Conservation (phyloP, 2,329 filamentous ascomycete species). For the Fusarium illudens region DNA sequence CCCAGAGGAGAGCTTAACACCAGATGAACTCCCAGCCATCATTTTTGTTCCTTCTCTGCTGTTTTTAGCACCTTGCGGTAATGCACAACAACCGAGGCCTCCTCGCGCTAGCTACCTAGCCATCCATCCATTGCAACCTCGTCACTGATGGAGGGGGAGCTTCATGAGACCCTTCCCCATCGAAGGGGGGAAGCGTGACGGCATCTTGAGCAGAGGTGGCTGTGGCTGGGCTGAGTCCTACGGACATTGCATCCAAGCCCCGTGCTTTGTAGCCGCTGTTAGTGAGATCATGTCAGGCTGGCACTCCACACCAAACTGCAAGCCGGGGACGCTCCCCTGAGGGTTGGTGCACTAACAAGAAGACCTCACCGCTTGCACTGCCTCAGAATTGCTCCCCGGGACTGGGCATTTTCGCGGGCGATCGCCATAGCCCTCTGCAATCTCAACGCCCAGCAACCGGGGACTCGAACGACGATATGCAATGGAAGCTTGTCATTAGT, state of each 20-base stretch:
- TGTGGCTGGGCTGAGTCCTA: constrained; percentile 30
- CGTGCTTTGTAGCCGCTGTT: constrained; percentile 20
- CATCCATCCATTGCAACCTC: constrained; percentile 2
- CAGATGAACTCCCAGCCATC: constrained; percentile 6
- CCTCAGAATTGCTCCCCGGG: neutral
- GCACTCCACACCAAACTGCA: neutral
- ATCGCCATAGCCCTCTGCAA: constrained; percentile 1
- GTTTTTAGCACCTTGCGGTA: constrained; percentile 7
- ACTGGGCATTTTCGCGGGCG: neutral
- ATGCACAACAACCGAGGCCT: constrained; percentile 12
- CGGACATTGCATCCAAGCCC: constrained; percentile 11
- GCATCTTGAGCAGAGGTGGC: constrained; percentile 22
- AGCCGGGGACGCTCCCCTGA: neutral
- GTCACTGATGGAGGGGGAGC: constrained; percentile 5
- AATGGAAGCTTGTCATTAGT: neutral
- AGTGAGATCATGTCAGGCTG: neutral
- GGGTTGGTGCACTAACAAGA: neutral
- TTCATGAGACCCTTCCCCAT: neutral
- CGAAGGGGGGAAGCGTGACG: constrained; percentile 5
- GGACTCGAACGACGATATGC: constrained; percentile 2
- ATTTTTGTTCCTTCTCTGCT: neutral
- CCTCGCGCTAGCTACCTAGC: neutral
- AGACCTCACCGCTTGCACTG: neutral
- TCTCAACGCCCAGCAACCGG: neutral
- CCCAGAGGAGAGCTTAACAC: neutral